Conservation (phyloP, 768 basidiomycete genomes). For the Mycena latifolia region DNA sequence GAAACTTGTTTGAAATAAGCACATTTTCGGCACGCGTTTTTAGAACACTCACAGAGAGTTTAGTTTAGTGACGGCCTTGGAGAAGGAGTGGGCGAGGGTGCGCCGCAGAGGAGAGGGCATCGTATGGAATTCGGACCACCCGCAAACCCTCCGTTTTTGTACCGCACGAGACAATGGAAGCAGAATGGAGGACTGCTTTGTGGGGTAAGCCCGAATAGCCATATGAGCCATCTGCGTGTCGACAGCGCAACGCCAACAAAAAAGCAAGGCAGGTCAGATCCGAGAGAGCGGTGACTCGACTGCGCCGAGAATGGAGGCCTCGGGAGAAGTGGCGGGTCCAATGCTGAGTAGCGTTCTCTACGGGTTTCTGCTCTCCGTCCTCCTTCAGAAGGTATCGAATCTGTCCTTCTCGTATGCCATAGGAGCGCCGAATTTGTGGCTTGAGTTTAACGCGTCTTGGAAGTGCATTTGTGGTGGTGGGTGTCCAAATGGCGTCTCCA, state of each 20-base stretch:
- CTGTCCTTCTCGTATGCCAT: not conserved
- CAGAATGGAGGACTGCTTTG: conserved; percentile 30
- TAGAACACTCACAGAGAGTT: conserved; percentile 22
- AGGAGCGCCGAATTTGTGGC: not conserved
- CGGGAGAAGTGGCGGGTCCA: conserved; percentile 5
- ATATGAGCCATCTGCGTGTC: conserved; percentile 19
- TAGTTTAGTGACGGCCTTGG: conserved; percentile 15
- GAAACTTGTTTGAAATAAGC: conserved; percentile 22
- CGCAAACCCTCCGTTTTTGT: conserved; percentile 12
- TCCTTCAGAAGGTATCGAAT: not conserved
- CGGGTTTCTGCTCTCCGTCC: not conserved
- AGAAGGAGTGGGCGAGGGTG: conserved; percentile 20
- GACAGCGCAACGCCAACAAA: conserved; percentile 34
- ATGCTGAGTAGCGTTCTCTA: not conserved
- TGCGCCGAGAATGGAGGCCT: conserved; percentile 31
- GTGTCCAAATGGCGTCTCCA: not conserved
- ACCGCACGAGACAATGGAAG: conserved; percentile 27
- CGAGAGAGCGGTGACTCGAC: conserved; percentile 26
- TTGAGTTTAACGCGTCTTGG: not conserved
- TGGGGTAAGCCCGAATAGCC: conserved; percentile 32
- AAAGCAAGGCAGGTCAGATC: conserved; percentile 33
- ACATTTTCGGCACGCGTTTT: conserved; percentile 1
- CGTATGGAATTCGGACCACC: conserved; percentile 3
- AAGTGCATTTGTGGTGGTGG: too few relatives aligned
- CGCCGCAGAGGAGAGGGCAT: conserved; percentile 28